Base-by-base conservation (phyloP, 352 stramenopile species). In the Phytophthora melonis region DNA sequence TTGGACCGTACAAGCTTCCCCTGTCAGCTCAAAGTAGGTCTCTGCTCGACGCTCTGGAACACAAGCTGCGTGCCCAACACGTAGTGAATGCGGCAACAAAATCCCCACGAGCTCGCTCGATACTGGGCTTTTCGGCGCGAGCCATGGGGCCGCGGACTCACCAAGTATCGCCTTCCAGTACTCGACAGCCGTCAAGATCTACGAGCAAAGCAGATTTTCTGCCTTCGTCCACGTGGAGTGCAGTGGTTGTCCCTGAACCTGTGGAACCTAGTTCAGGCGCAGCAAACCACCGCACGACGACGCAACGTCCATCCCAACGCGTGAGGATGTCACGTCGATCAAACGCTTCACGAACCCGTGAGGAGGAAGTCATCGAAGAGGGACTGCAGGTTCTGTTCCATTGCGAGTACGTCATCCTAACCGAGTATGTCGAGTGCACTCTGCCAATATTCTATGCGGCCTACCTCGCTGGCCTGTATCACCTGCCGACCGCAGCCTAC, bases 351-450 rank as follows among this genome's bases (percentile, higher is more conserved):
- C 43, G 8, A 21, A 21, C 52, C 30, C 30, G 27, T 58, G 43
- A 13, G 19, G 63, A 72, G 23, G 63, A 55, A 21, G 21, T 3
- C 0, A 53, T 70, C 23, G 21, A 39, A 1, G 61, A 75, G 11
- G 47, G 56, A 1, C 50, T 75, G 0, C 62, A 75, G 14, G 68
- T 67, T 6, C 54, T 75, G 3, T 75, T 72, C 21, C 56, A 75
- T 25, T 63, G 45, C 23, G 62, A 75, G 36, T 75, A 75, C 39
- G 27, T 75, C 16, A 59, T 75, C 5, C 5, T 76, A 21, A 30
- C 69, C 4, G 63, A 76, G 50, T 76, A 76, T 32, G 52, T 76
- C 41, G 69, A 76, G 63, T 76, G 57, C 14, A 52, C 63, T 10
- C 39, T 76, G 3, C 64, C 69, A 13, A 18, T 75, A 8, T 16